A percentile compares a stretch with the other conserved stretches of the same genome.
Conservation (phyloP, 352 stramenopile genomes). For the Pythium guiyangense region DNA sequence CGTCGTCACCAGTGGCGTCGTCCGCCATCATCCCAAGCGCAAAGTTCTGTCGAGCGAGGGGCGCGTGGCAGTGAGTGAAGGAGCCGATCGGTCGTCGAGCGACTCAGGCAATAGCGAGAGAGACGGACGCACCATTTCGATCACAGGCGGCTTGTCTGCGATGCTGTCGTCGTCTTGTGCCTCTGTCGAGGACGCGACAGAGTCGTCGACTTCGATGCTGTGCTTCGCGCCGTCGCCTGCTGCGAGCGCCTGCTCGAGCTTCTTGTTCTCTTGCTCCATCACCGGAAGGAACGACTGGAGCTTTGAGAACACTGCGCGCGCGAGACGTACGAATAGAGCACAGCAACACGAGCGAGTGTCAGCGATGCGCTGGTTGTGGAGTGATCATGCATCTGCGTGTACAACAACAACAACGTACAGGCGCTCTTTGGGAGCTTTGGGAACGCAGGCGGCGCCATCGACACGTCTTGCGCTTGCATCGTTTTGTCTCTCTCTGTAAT, state of each 20-base stretch:
- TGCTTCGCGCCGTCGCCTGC: conserved; percentile 53
- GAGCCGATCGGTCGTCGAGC: too few species aligned
- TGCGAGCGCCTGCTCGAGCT: conserved; percentile 57
- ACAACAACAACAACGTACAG: conserved; percentile 23
- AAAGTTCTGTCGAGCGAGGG: conserved; percentile 48
- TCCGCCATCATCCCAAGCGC: conserved; percentile 67
- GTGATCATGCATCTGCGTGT: neutral
- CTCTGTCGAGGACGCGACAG: neutral
- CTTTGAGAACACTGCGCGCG: conserved; percentile 51
- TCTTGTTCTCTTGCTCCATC: conserved; percentile 75
- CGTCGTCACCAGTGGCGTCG: conserved; percentile 16
- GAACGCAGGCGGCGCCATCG: conserved; percentile 26
- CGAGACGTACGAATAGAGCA: conserved; percentile 1
- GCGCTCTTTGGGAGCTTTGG: conserved; percentile 56
- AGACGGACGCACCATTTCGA: conserved; percentile 65
- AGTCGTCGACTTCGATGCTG: conserved; percentile 66
- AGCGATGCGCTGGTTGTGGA: neutral
- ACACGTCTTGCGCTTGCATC: conserved; percentile 7
- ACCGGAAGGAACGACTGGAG: conserved; percentile 70
- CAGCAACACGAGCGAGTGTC: neutral
- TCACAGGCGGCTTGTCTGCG: conserved; percentile 37
- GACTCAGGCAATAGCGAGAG: neutral
- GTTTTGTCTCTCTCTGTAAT: neutral
- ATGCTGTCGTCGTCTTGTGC: neutral
- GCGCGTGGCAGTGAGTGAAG: neutral